Base-by-base conservation (phyloP, 2,329 filamentous ascomycete species). In the Aureobasidium vineae region DNA sequence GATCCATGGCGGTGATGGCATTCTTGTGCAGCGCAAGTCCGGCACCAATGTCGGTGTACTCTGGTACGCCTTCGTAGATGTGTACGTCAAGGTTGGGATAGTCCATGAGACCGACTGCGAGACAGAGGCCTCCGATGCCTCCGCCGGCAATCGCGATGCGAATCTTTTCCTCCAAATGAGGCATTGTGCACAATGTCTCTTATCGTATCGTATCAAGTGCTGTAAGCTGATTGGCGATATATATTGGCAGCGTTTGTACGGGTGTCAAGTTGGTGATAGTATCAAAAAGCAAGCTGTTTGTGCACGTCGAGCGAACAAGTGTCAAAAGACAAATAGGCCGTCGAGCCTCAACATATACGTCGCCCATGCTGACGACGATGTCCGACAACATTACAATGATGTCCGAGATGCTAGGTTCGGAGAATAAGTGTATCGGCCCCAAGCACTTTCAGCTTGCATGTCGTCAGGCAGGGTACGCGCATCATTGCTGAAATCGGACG, bases 11-110 rank as follows among this genome's bases (percentile, higher is more conserved):
- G 43, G 80, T 79, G 73, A 85, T 78, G 0, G 83, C 83, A 71
- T 85, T 85, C 1, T 82, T 82, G 2, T 83, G 83, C 5, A 84
- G 74, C 1, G 80, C 82, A 21, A 83, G 81, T 2, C 79, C 80
- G 0, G 82, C 80, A 8, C 81, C 81, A 33, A 83, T 78, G 65
- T 83, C 80, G 66, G 75, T 78, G 43, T 83, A 78, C 68, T 81
- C 79, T 1, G 73, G 70, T 0, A 83, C 79, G 45, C 79, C 77
- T 66, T 85, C 83, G 68, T 83, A 85, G 28, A 85, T 73, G 66
- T 83, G 77, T 0, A 84, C 77, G 26, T 80, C 75, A 41, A 84
- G 71, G 10, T 77, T 73, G 0, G 77, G 73, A 11, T 81, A 77
- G 38, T 77, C 72, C 50, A 78, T 70, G 13, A 84, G 74, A 3